These are phyloP conservation scores for Globisporangium acanthophoron DNA, from an alignment of 352 stramenopile genomes.

Conservation along the genomic window DNA sequence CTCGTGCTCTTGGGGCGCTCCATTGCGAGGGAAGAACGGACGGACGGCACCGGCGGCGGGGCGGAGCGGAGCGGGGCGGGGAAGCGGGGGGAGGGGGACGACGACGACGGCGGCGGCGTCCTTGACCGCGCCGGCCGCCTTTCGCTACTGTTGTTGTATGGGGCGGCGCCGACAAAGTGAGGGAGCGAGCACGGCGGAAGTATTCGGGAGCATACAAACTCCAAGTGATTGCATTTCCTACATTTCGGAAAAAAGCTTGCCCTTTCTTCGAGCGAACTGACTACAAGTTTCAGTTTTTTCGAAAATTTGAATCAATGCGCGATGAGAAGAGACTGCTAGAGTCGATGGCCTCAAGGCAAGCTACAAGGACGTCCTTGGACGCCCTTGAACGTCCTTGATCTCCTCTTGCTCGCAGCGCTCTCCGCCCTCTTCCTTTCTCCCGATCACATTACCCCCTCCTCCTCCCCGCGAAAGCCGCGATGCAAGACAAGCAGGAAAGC, in stretches of 20 bases:
- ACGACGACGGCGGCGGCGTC: not conserved
- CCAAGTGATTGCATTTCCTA: not conserved
- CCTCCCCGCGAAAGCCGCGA: too few species aligned
- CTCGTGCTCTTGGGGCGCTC: slow-evolving; percentile 2
- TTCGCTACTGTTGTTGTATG: not conserved
- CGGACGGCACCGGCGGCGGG: not conserved
- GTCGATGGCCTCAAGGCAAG: too few species aligned
- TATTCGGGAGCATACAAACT: slow-evolving; percentile 2
- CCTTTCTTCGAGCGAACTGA: slow-evolving; percentile 1
- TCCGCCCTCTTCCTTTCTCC: too few species aligned
- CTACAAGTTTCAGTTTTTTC: not conserved
- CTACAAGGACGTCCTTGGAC: too few species aligned
- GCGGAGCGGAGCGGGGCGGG: not conserved
- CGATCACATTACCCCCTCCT: too few species aligned
- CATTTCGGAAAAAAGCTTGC: too few species aligned
- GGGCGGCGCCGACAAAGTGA: not conserved
- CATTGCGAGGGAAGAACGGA: not conserved
- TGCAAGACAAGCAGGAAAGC: too few species aligned
- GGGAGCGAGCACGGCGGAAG: not conserved
- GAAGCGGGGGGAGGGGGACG: not conserved
- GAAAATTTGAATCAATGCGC: too few species aligned
- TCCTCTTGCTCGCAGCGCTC: too few species aligned
- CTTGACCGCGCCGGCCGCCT: not conserved
- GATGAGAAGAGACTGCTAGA: too few species aligned
- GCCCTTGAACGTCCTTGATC: too few species aligned